Evolutionary conservation across 148 eudicot genomes (phyloP).

Genomic region (Rheum nobile): DNA sequence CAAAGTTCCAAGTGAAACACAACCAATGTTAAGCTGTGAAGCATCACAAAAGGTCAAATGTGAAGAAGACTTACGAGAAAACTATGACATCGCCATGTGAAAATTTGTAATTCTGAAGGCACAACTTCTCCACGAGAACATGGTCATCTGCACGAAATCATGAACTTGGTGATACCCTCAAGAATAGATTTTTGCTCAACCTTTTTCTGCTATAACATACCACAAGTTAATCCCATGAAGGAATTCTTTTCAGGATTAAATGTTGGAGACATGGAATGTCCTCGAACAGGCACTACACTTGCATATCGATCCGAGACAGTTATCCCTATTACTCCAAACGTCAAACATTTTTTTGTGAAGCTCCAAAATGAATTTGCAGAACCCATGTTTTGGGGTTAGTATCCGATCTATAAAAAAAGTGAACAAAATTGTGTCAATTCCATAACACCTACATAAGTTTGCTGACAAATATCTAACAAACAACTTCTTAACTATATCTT

Average conservation of each 20-base stretch:
- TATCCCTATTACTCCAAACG: conserved; percentile 53
- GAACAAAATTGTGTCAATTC: conserved; percentile 20
- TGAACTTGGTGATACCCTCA: not conserved
- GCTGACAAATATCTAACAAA: not conserved
- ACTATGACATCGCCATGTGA: conserved; percentile 79
- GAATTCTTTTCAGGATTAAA: conserved; percentile 52
- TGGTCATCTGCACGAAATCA: conserved; percentile 51
- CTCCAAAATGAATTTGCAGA: conserved; percentile 37
- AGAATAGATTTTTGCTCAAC: not conserved
- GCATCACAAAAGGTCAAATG: not conserved
- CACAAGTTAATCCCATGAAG: conserved; percentile 19
- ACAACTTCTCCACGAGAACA: conserved; percentile 77
- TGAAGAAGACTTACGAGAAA: conserved; percentile 47
- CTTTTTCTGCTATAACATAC: conserved; percentile 13
- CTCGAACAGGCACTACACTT: conserved; percentile 43
- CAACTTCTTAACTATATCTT: too few species aligned
- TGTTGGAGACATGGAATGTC: conserved; percentile 83
- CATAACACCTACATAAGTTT: not conserved
- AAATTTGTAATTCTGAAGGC: conserved; percentile 68
- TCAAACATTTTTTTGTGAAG: conserved; percentile 44
- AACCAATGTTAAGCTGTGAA: not conserved
- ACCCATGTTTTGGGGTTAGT: conserved; percentile 30
- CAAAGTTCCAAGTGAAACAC: not conserved
- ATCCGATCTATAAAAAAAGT: conserved; percentile 14
- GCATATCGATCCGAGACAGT: conserved; percentile 68